Conservation (phyloP, 2,329 filamentous ascomycete species). For the Capronia epimyces region DNA sequence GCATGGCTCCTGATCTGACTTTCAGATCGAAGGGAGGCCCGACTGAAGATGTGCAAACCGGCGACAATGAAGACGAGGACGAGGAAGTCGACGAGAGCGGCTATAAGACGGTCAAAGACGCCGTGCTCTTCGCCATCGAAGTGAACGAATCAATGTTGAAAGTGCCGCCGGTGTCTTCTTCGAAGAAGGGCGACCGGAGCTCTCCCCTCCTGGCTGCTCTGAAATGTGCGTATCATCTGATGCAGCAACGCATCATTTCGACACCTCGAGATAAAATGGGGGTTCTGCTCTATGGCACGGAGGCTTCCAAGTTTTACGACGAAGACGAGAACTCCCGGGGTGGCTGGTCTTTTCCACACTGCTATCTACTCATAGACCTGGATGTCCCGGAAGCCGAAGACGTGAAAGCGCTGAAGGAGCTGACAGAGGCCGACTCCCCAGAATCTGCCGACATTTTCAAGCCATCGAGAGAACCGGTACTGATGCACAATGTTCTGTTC, state of each 20-base stretch:
- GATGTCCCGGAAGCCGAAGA: conserved; percentile 82
- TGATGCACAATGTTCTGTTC: conserved; percentile 86
- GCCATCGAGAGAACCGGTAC: conserved; percentile 62
- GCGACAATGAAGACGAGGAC: conserved; percentile 43
- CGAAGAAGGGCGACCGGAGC: conserved; percentile 72
- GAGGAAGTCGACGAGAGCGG: conserved; percentile 49
- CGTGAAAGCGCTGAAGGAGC: conserved; percentile 68
- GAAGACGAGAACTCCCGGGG: conserved; percentile 54
- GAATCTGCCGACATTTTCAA: conserved; percentile 61
- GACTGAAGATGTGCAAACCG: conserved; percentile 33
- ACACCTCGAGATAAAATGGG: conserved; percentile 97
- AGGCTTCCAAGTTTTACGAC: conserved; percentile 72
- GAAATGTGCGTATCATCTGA: conserved; percentile 89
- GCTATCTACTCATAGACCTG: conserved; percentile 83
- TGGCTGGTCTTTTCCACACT: conserved; percentile 72
- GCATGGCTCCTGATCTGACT: conserved; percentile 25
- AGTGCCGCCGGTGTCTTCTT: conserved; percentile 56
- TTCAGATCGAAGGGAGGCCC: conserved; percentile 35
- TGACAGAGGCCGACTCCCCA: conserved; percentile 66
- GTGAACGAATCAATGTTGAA: conserved; percentile 82
- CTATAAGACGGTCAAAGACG: conserved; percentile 92
- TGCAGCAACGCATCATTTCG: conserved; percentile 98
- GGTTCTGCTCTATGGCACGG: conserved; percentile 82
- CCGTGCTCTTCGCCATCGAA: conserved; percentile 94
- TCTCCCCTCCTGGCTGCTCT: conserved; percentile 76